These are phyloP conservation scores for Aleurites moluccanus DNA, from an alignment of 441 rosid genomes.

Conservation along the genomic window DNA sequence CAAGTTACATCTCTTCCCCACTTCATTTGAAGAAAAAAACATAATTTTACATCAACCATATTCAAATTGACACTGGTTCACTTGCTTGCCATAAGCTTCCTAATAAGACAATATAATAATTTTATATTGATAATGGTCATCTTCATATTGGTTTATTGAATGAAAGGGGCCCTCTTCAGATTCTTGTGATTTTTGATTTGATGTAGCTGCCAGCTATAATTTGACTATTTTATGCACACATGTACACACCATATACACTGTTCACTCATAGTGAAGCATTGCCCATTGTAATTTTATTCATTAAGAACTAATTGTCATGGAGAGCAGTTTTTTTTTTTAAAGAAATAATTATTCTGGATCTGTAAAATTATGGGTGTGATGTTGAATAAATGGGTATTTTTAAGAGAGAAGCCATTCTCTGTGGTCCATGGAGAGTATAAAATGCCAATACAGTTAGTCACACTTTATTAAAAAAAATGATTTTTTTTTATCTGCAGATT, in stretches of 20 bases:
- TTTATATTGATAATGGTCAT: background rate
- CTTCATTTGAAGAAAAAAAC: background rate
- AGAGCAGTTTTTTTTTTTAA: background rate
- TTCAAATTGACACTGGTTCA: slow-evolving; percentile 10
- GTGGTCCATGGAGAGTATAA: background rate
- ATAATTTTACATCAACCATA: slow-evolving; percentile 7
- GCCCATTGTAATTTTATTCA: background rate
- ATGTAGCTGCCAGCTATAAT: background rate
- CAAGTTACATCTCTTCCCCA: background rate
- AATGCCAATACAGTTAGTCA: background rate
- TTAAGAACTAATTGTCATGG: background rate
- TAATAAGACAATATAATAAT: slow-evolving; percentile 4
- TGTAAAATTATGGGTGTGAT: background rate
- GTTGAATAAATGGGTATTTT: background rate
- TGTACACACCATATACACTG: background rate
- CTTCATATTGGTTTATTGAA: background rate
- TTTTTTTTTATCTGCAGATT: background rate
- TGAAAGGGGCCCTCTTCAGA: slow-evolving; percentile 10
- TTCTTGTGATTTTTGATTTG: slow-evolving; percentile 15
- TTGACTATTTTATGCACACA: background rate
- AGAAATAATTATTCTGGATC: background rate
- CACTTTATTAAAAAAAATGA: background rate
- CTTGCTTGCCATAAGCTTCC: background rate
- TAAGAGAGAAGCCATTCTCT: background rate
- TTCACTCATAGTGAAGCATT: background rate